Base-by-base conservation (phyloP, 2,329 filamentous ascomycete genomes). In the Aotearoamyces nothofagi region DNA sequence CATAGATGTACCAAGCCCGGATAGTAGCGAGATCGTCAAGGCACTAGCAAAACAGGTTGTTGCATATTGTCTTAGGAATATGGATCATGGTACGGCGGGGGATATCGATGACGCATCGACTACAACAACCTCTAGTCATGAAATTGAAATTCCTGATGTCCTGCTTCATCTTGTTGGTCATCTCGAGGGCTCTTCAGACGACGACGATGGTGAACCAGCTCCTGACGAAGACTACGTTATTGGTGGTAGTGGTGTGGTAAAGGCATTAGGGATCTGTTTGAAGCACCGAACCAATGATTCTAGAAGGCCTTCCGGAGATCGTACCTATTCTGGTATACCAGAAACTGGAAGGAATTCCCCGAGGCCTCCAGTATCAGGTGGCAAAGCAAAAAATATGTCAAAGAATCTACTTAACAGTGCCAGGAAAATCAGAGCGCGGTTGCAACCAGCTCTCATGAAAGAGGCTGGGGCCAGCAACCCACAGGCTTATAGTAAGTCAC, bases 191-290 rank as follows among this genome's bases (percentile, higher is more conserved):
- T 41, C 53, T 41, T 50, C 54, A 9, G 59, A 55, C 26, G 52
- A 69, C 13, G 72, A 77, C 25, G 68, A 76, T 13, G 63, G 71
- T 24, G 71, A 77, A 3, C 62, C 74, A 8, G 78, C 83, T 5
- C 80, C 84, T 0, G 83, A 93, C 39, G 79, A 92, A 33, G 83
- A 94, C 51, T 96, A 96, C 52, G 84, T 96, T 24, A 90, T 96
- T 44, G 86, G 87, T 12, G 87, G 87, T 10, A 93, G 84, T 1
- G 90, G 87, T 15, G 83, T 98, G 2, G 87, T 92, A 27, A 94
- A 93, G 55, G 90, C 90, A 4, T 61, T 98, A 25, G 76, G 82
- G 30, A 92, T 92, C 44, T 93, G 86, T 45, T 60, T 98, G 27
- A 77, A 83, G 42, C 92, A 92, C 47, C 72, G 80, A 34, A 67